These are phyloP conservation scores for Cladosporium oxysporum DNA, from an alignment of 2,329 filamentous ascomycete species.

Conservation along the genomic window DNA sequence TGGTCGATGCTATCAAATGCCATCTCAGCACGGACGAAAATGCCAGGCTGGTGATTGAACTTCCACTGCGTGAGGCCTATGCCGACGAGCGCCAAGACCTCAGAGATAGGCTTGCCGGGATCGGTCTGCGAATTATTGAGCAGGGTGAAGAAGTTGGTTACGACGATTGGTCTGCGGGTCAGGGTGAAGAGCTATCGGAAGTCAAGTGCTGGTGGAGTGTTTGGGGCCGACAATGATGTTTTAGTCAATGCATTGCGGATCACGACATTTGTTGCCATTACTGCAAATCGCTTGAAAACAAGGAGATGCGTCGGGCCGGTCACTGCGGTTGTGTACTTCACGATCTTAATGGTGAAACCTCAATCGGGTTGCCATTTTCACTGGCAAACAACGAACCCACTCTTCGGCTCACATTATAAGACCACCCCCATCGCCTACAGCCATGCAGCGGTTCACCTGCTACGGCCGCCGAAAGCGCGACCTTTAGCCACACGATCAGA, in stretches of 20 bases:
- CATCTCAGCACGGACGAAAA: slow-evolving; percentile 62
- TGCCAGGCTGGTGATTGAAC: slow-evolving; percentile 74
- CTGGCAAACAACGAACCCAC: not conserved
- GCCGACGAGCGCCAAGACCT: slow-evolving; percentile 67
- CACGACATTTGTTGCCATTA: not conserved
- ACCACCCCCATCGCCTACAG: not conserved
- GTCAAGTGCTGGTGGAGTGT: slow-evolving; percentile 72
- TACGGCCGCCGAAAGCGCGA: not conserved
- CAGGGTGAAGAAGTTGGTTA: slow-evolving; percentile 65
- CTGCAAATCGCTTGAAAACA: too few relatives aligned
- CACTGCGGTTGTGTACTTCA: not conserved
- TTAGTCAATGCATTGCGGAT: not conserved
- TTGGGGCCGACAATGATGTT: slow-evolving; percentile 43
- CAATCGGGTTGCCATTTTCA: not conserved
- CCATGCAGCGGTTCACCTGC: not conserved
- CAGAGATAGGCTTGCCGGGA: slow-evolving; percentile 58
- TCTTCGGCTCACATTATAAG: not conserved
- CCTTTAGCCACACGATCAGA: not conserved
- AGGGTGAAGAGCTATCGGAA: slow-evolving; percentile 43
- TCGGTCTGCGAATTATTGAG: slow-evolving; percentile 56
- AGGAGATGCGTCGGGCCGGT: not conserved
- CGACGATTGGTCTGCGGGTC: slow-evolving; percentile 71
- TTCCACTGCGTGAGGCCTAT: slow-evolving; percentile 74
- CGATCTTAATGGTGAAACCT: too few relatives aligned
- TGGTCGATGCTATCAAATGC: slow-evolving; percentile 68